Base-by-base conservation (phyloP, 176 grass and related monocot species). In the Musa beccarii region DNA sequence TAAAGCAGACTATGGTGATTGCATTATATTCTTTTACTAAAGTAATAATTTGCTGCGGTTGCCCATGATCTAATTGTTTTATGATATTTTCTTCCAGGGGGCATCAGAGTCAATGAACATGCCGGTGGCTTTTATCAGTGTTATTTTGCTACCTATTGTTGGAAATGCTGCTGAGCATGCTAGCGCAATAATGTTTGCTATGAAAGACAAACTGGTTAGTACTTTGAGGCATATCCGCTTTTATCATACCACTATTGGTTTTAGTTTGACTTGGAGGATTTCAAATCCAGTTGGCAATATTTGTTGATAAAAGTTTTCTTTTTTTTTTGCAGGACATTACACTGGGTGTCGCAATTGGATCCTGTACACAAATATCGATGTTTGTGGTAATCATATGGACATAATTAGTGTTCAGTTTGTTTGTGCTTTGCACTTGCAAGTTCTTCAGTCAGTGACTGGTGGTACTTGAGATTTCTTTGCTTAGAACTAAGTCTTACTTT, bases 151-250 rank as follows among this genome's bases (percentile, higher is more conserved):
- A 79, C 95, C 95, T 82, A 99, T 99, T 5, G 95, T 94, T 51
- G 95, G 95, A 54, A 98, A 98, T 57, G 95, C 95, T 80, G 90
- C 95, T 82, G 95, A 98, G 82, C 89, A 96, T 91, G 88, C 95
- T 23, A 98, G 95, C 13, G 95, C 95, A 26, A 98, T 98, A 89
- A 98, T 98, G 95, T 98, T 98, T 89, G 95, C 95, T 79, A 98
- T 94, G 90, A 98, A 94, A 91, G 83, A 98, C 69, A 98, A 98
- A 84, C 89, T 98, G 83, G 95, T 98, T 86, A 81, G 74, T 72
- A 25, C 72, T 52, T 2, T 21, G 57, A 24, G 21, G 25, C 71
- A 80, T 54, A 49, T 67, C 79, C 66, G 28, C 43, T 74, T 54
- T 68, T 11, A 78, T 79, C 34, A 43, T 43, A 43, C 34, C 34